Evolutionary conservation across 164 flowering plant species (phyloP), one percentile per base, ranked within the genome.

Genomic region (Nelumbo lutea): DNA sequence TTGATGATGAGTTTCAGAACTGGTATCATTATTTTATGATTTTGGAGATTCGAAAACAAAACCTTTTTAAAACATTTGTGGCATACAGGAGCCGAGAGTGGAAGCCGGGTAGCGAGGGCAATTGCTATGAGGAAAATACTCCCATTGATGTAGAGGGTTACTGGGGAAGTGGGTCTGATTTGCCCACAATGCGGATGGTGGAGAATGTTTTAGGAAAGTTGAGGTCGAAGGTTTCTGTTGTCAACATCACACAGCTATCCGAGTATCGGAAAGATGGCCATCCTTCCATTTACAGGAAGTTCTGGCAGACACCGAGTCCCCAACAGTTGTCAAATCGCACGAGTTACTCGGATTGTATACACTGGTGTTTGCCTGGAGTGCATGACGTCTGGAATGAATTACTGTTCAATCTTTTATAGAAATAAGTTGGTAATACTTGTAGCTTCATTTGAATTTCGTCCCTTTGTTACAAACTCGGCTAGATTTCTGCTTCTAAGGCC

Each of bases 351-450:
- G 99, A 96, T 73, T 96, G 99, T 81, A 88, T 90, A 64, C 99
- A 96, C 69, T 96, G 99, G 99, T 96, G 98, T 79, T 79, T 91
- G 78, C 99, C 99, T 0, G 97, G 99, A 4, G 96, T 96, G 1
- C 93, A 90, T 48, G 99, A 93, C 85, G 90, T 87, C 1, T 96
- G 99, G 99, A 96, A 96, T 78, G 87, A 91, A 73, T 72, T 96
- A 5, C 71, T 96, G 2, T 88, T 89, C 74, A 90, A 91, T 68
- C 76, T 85, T 73, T 83, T 90, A 80, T 88, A 61, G 55, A 40
- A 45, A 57, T 39, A 46, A 46, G 3, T 14, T 27, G 27, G 27
- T 27, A 27, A 27, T 27, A 27, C 27, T 27, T 27, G 0, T 27
- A 27, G 27, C 27, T 27, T 27, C 27, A 27, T 27, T 27, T 27